These are phyloP conservation scores for Neurospora sp. DNA, from an alignment of 495 filamentous ascomycete species.

Conservation along the genomic window DNA sequence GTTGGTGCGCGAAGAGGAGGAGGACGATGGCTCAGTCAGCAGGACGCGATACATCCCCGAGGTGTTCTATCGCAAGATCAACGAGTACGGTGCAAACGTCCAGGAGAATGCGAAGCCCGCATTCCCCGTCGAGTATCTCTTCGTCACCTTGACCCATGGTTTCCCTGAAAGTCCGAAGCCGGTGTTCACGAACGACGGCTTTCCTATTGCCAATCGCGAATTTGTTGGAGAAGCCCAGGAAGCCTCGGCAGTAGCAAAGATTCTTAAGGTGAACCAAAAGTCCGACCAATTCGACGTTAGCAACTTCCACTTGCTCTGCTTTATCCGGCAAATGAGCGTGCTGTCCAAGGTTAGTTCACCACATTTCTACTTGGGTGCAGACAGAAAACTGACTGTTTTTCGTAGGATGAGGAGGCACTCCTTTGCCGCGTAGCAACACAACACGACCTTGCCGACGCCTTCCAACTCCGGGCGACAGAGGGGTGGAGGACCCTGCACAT, in stretches of 20 bases:
- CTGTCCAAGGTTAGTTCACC: conserved; percentile 57
- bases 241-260: conserved; percentile 31
- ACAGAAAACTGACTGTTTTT: not conserved
- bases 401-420: conserved; percentile 79
- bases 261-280: conserved; percentile 34
- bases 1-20: conserved; percentile 89
- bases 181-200: conserved; percentile 56
- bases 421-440: conserved; percentile 73
- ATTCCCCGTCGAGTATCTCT: conserved; percentile 93
- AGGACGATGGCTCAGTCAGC: conserved; percentile 60
- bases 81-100: conserved; percentile 92
- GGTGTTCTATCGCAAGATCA: conserved; percentile 91
- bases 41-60: conserved; percentile 88
- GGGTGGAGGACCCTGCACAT: conserved; percentile 90
- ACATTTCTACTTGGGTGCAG: not conserved
- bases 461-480: conserved; percentile 69
- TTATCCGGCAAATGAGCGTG: conserved; percentile 68
- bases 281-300: conserved; percentile 61
- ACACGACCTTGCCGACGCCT: conserved; percentile 66
- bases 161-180: conserved; percentile 76
- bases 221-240: conserved; percentile 74
- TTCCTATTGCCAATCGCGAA: conserved; percentile 87
- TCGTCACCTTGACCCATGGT: conserved; percentile 92
- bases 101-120: conserved; percentile 94
- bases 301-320: conserved; percentile 89